Percentiles rank a stretch among this genome's conserved stretches.
These are phyloP conservation scores for Penicilliopsis zonata DNA, from an alignment of 495 filamentous ascomycete species.

Conservation along the genomic window DNA sequence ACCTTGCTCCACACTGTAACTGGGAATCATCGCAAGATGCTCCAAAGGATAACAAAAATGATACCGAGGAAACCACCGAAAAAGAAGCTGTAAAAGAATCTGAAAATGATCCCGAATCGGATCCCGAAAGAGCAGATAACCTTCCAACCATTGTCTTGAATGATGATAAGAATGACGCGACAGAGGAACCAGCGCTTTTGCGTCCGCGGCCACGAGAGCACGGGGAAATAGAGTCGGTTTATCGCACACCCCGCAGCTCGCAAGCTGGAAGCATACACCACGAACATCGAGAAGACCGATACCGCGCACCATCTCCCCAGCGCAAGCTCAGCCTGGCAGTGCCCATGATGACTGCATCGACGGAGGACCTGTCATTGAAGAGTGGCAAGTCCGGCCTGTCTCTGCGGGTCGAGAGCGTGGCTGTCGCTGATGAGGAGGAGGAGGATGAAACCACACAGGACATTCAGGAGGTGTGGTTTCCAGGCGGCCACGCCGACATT, in stretches of 20 bases:
- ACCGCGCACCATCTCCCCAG: slow-evolving; percentile 28
- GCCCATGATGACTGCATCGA: slow-evolving; percentile 13
- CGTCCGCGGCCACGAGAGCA: slow-evolving; percentile 10
- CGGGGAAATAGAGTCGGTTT: slow-evolving; percentile 19
- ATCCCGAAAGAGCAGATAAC: slow-evolving; percentile 8
- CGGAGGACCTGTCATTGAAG: slow-evolving; percentile 25
- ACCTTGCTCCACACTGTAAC: slow-evolving; percentile 8
- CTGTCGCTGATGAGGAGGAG: slow-evolving; percentile 26
- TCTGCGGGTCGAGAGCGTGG: slow-evolving; percentile 19
- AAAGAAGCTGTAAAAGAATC: too few species aligned
- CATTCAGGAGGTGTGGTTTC: slow-evolving; percentile 77
- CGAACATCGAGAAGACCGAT: slow-evolving; percentile 14
- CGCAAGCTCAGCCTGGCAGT: slow-evolving; percentile 16
- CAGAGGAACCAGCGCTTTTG: not conserved
- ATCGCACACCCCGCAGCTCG: slow-evolving; percentile 19
- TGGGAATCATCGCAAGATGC: not conserved
- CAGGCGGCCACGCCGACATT: slow-evolving; percentile 71
- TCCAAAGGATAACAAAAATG: slow-evolving; percentile 12
- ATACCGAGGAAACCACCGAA: slow-evolving; percentile 4
- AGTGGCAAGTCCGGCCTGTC: slow-evolving; percentile 29
- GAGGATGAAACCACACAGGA: slow-evolving; percentile 55
- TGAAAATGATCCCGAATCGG: too few species aligned
- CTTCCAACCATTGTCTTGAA: slow-evolving; percentile 23
- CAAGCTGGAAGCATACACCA: slow-evolving; percentile 8
- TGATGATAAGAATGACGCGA: slow-evolving; percentile 8